Percentiles rank a stretch among this genome's conserved stretches.
phyloP scores from a whole-genome alignment of 495 filamentous ascomycete genomes.

The Neurospora sp. region DNA sequence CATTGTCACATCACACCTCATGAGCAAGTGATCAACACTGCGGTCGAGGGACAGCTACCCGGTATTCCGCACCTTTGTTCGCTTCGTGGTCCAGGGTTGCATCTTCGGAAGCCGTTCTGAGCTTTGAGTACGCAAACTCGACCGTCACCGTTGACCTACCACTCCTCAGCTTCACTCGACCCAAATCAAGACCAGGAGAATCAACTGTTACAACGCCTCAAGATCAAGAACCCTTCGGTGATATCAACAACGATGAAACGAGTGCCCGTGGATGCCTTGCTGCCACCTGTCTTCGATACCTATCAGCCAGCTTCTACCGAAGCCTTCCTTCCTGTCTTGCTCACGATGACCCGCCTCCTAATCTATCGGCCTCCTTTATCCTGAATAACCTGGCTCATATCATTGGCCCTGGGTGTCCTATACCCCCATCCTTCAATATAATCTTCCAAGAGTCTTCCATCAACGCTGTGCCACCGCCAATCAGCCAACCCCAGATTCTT shows the following conservation, averaged over 20 bases:
- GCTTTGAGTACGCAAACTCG: neutral
- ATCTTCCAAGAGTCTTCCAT: neutral
- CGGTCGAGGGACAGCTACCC: neutral
- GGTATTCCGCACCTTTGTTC: neutral
- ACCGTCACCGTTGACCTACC: neutral
- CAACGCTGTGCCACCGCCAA: neutral
- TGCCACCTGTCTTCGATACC: neutral
- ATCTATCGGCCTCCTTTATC: neutral
- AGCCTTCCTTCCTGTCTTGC: neutral
- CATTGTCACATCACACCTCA: neutral
- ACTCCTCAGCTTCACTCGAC: neutral
- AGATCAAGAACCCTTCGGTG: neutral
- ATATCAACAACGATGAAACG: neutral
- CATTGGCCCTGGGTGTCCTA: neutral
- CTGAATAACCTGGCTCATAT: neutral
- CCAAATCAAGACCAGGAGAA: neutral
- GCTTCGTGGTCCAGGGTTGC: neutral
- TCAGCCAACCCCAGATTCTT: neutral
- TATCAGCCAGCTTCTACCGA: neutral
- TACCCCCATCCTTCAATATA: neutral
- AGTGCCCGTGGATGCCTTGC: neutral
- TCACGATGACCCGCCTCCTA: neutral
- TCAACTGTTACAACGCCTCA: neutral
- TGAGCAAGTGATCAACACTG: neutral
- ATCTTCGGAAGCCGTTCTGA: neutral